Evolutionary conservation across 495 filamentous ascomycete species (phyloP).

Genomic region (Tuber indicum): DNA sequence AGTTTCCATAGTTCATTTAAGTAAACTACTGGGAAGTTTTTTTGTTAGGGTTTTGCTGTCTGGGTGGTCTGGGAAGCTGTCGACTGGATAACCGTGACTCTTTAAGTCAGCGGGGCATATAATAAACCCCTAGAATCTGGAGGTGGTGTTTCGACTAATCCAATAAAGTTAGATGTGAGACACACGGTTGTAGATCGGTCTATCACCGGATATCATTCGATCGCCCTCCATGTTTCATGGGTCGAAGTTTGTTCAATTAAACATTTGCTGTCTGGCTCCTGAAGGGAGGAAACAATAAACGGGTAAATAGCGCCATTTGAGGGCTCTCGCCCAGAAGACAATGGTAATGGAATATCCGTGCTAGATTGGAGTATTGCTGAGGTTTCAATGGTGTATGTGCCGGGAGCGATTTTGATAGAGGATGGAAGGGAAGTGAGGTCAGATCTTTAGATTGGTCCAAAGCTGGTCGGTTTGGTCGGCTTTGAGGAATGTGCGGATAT

Average conservation of each 20-base stretch:
- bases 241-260: no score
- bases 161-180: no score
- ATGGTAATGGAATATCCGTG: not conserved
- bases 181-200: no score
- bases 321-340: not conserved
- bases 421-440: not conserved
- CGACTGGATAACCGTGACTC: no score
- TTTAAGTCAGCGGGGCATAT: no score
- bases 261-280: not conserved
- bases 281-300: not conserved
- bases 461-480: not conserved
- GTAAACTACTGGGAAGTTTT: no score
- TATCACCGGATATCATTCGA: no score
- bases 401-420: not conserved
- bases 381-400: not conserved
- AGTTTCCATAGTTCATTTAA: not conserved
- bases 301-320: not conserved
- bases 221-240: no score
- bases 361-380: not conserved
- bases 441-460: not conserved
- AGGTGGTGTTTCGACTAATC: no score
- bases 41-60: no score
- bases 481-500: not conserved
- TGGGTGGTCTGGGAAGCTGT: no score
- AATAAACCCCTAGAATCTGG: no score